phyloP scores from a whole-genome alignment of 2,329 filamentous ascomycete species.

The Massarina eburnea region DNA sequence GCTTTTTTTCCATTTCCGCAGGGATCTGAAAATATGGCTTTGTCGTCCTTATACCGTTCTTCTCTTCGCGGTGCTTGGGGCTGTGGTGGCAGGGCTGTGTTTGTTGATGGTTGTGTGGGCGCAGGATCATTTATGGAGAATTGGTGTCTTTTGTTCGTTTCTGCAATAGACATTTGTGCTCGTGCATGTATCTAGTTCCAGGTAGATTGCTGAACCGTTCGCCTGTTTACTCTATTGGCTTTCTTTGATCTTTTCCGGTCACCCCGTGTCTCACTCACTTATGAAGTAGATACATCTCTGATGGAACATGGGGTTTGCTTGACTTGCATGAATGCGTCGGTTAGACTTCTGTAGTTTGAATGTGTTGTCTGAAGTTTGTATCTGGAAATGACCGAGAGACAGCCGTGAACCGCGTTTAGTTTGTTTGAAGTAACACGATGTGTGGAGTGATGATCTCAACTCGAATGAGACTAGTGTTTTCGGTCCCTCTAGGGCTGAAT shows the following conservation, averaged over 20 bases:
- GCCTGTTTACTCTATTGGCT: neutral
- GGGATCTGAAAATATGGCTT: conserved; percentile 25
- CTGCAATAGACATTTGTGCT: conserved; percentile 32
- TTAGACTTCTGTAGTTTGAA: neutral
- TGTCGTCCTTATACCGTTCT: conserved; percentile 25
- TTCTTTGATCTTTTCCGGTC: neutral
- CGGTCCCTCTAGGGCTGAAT: too few species aligned
- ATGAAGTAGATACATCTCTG: neutral
- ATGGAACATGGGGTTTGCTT: neutral
- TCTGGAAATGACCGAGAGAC: neutral
- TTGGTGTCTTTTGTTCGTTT: conserved; percentile 13
- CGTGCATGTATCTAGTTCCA: conserved; percentile 38
- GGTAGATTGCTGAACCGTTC: conserved; percentile 31
- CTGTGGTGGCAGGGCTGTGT: conserved; percentile 9
- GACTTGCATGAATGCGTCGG: neutral
- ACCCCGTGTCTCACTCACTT: neutral
- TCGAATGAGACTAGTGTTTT: conserved; percentile 11
- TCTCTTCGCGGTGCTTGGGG: conserved; percentile 9
- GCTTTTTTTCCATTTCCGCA: conserved; percentile 19
- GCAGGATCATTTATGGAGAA: conserved; percentile 9
- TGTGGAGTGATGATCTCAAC: conserved; percentile 21
- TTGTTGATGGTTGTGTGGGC: conserved; percentile 3
- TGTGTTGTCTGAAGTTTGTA: neutral
- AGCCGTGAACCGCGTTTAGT: neutral
- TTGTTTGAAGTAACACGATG: neutral